Percentiles rank a stretch among this genome's conserved stretches.
Conservation (phyloP, 805 yeast species). For the Yarrowia porcina region DNA sequence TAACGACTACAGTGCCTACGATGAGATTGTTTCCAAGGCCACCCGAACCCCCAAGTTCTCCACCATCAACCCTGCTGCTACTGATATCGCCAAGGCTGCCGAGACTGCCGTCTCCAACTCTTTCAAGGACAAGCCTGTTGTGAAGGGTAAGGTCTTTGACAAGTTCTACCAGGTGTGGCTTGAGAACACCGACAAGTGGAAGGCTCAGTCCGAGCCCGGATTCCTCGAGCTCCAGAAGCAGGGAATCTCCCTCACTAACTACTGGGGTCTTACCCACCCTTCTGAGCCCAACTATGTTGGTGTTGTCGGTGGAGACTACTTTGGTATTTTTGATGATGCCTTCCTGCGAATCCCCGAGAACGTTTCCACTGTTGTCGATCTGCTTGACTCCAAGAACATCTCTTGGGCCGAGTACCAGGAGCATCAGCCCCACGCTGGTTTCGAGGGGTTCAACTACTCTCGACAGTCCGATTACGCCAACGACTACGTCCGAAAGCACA, state of each 20-base stretch:
- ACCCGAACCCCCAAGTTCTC: neutral
- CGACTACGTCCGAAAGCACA: neutral
- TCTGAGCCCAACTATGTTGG: neutral
- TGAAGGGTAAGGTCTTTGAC: neutral
- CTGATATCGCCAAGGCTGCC: neutral
- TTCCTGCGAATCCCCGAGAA: neutral
- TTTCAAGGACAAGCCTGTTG: neutral
- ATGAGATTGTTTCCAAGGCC: neutral
- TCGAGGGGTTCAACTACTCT: neutral
- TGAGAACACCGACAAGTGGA: neutral
- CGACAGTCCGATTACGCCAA: neutral
- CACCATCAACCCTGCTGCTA: neutral
- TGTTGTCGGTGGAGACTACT: neutral
- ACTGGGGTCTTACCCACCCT: slow-evolving; percentile 2
- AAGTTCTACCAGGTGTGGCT: slow-evolving; percentile 1
- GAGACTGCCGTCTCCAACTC: neutral
- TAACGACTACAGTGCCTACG: neutral
- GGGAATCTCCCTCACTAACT: neutral
- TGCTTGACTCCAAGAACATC: neutral
- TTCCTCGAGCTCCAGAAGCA: neutral
- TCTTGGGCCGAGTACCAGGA: neutral
- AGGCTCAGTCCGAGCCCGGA: neutral
- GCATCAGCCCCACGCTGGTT: neutral
- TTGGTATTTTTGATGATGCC: neutral
- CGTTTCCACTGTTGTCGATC: neutral